phyloP scores from a whole-genome alignment of 495 filamentous ascomycete species.

The Parathielavia hyrcaniae region DNA sequence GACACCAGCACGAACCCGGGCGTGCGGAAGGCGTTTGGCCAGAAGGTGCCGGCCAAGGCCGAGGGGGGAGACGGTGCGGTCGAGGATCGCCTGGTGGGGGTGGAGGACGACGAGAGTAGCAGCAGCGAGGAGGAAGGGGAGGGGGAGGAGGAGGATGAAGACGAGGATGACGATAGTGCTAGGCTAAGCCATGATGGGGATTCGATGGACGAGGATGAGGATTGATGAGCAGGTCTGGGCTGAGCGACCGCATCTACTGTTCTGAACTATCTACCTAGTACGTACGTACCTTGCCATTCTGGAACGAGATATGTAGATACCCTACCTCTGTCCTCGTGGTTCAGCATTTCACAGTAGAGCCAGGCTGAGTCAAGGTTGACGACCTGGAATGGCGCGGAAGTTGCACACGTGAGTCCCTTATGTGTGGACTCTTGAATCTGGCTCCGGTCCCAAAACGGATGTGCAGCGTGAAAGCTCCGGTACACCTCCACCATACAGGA shows the following conservation, averaged over 20 bases:
- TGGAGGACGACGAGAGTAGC: conserved; percentile 57
- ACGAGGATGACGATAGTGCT: conserved; percentile 49
- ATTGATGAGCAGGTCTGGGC: neutral
- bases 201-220: conserved; percentile 82
- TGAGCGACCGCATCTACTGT: neutral
- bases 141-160: conserved; percentile 43
- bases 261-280: neutral
- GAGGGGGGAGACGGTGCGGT: conserved; percentile 48
- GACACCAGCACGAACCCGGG: conserved; percentile 91
- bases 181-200: conserved; percentile 61
- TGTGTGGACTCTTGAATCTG: too few relatives aligned
- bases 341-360: too few relatives aligned
- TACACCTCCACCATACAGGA: too few relatives aligned
- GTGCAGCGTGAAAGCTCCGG: neutral
- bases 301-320: too few relatives aligned
- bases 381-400: too few relatives aligned
- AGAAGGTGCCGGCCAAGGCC: conserved; percentile 49
- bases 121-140: conserved; percentile 54
- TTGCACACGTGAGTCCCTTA: too few relatives aligned
- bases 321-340: too few relatives aligned
- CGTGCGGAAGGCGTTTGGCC: conserved; percentile 80
- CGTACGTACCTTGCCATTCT: too few relatives aligned
- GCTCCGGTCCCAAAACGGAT: conserved; percentile 1
- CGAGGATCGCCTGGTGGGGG: conserved; percentile 68
- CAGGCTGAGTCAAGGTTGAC: too few relatives aligned